Conservation (phyloP, 345 rosid species). For the Raphanus sativus region DNA sequence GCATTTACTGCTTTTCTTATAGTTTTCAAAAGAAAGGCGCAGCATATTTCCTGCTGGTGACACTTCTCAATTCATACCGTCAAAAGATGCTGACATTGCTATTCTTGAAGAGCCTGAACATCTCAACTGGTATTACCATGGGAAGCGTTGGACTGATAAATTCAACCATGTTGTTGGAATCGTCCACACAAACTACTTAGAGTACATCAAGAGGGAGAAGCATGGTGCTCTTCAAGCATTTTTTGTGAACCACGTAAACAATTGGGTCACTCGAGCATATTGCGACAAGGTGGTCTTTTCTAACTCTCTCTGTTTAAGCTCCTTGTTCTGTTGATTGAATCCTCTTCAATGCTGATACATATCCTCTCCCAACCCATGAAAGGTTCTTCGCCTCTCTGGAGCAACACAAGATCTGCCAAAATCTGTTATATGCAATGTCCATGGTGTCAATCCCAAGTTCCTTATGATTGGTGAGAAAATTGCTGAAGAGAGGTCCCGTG, state of each 20-base stretch:
- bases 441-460: slow-evolving; percentile 95
- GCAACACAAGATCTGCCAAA: slow-evolving; percentile 94
- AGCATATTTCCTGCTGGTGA: slow-evolving; percentile 98
- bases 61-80: slow-evolving; percentile 82
- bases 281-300: slow-evolving; percentile 70
- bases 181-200: slow-evolving; percentile 97
- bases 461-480: slow-evolving; percentile 85
- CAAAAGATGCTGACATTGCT: slow-evolving; percentile 90
- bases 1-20: slow-evolving; percentile 21
- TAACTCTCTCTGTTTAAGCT: background rate
- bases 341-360: slow-evolving; percentile 6
- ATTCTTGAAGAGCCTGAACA: slow-evolving; percentile 97
- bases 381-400: slow-evolving; percentile 97
- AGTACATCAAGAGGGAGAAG: slow-evolving; percentile 95
- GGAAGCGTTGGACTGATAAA: slow-evolving; percentile 95
- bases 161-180: slow-evolving; percentile 95
- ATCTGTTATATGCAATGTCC: slow-evolving; percentile 91
- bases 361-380: background rate
- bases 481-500: slow-evolving; percentile 77
- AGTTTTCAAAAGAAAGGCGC: slow-evolving; percentile 91
- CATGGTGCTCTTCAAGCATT: slow-evolving; percentile 95
- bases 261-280: slow-evolving; percentile 83
- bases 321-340: slow-evolving; percentile 1
- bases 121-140: slow-evolving; percentile 96
- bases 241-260: slow-evolving; percentile 90